These are phyloP conservation scores for Chamaecyparis obtusa DNA, from an alignment of 75 land plant species.

Conservation along the genomic window DNA sequence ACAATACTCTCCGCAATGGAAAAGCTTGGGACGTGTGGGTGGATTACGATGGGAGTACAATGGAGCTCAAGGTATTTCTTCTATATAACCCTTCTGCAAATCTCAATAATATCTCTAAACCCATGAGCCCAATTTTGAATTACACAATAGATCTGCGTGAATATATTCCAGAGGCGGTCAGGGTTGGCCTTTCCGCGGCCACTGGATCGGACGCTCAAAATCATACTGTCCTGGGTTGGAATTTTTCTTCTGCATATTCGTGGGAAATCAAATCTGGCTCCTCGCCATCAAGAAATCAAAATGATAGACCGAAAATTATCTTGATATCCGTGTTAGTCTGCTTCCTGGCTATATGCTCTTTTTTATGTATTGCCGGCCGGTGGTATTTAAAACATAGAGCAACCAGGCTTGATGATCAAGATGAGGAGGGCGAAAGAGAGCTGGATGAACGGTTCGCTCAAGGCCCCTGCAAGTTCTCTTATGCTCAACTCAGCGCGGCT, in stretches of 20 bases:
- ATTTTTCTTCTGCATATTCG: not conserved
- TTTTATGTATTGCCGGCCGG: not conserved
- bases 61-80: conserved; percentile 12
- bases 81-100: too few species aligned
- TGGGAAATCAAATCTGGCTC: too few species aligned
- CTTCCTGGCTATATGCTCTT: not conserved
- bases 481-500: conserved; percentile 14
- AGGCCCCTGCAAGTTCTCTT: conserved; percentile 8
- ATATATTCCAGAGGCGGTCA: not conserved
- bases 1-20: not conserved
- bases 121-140: too few species aligned
- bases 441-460: not conserved
- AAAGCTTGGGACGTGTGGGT: conserved; percentile 11
- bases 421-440: not conserved
- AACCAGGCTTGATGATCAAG: not conserved
- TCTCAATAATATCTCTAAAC: too few species aligned
- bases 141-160: too few species aligned
- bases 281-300: not conserved
- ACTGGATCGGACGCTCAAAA: conserved; percentile 12
- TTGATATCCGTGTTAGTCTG: not conserved
- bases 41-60: conserved; percentile 14
- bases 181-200: conserved; percentile 30
- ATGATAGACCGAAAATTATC: not conserved
- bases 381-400: not conserved
- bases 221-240: conserved; percentile 19